A percentile compares a stretch with the other conserved stretches of the same genome.
Conservation (phyloP, 1,284 basidiomycete genomes). For the Coniferiporia weirii region DNA sequence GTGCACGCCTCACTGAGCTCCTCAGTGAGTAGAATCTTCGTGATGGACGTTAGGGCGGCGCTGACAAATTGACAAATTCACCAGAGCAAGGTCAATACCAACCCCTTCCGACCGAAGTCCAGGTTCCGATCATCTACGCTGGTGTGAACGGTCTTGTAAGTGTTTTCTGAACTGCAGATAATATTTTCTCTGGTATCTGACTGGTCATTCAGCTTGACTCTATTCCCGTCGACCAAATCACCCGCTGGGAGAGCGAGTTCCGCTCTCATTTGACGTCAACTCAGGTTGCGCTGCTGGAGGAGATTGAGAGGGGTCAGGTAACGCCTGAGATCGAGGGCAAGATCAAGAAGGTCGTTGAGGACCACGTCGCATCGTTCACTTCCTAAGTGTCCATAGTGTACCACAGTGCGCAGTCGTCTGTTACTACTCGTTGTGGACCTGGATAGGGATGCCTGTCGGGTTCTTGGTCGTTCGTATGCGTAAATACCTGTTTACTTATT, state of each 20-base stretch:
- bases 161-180: conserved; percentile 18
- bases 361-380: conserved; percentile 79
- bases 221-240: conserved; percentile 92
- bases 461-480: not conserved
- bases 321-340: conserved; percentile 87
- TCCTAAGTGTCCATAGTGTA: conserved; percentile 28
- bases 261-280: conserved; percentile 72
- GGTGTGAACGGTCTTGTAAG: conserved; percentile 96
- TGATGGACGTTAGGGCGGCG: not conserved
- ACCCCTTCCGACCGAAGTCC: conserved; percentile 86
- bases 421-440: not conserved
- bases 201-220: conserved; percentile 62
- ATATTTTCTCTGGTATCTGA: conserved; percentile 9
- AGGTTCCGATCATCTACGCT: conserved; percentile 98
- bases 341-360: conserved; percentile 90
- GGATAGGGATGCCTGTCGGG: not conserved
- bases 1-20: conserved; percentile 97
- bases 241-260: conserved; percentile 90
- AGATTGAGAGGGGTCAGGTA: conserved; percentile 81
- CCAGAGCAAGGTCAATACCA: conserved; percentile 97
- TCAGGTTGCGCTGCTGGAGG: conserved; percentile 67
- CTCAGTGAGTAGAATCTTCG: conserved; percentile 56
- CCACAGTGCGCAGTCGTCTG: not conserved
- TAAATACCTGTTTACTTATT: not conserved
- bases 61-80: not conserved